Conservation (phyloP, 2,329 filamentous ascomycete genomes). For the Erysiphe pisi region DNA sequence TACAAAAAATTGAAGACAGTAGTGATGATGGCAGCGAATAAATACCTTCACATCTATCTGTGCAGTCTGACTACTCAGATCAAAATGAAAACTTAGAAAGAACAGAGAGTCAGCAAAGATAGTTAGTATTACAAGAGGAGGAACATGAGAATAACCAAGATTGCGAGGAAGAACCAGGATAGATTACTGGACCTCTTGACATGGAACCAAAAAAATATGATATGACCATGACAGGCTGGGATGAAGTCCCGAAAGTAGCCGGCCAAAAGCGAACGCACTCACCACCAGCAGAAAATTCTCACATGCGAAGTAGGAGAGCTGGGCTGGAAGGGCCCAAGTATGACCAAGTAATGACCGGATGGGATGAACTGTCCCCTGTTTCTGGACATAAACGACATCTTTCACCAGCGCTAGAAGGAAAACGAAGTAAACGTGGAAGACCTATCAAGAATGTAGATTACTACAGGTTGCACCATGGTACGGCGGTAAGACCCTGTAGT, state of each 20-base stretch:
- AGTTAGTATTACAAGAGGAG: neutral
- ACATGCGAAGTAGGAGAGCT: no score
- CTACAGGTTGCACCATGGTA: neutral
- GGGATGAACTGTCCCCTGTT: neutral
- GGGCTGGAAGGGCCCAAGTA: no score
- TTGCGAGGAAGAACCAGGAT: neutral
- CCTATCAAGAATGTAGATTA: neutral
- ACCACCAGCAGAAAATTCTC: neutral
- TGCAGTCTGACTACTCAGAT: neutral
- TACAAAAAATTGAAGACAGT: neutral
- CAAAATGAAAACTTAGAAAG: neutral
- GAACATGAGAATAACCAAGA: neutral
- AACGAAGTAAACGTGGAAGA: neutral
- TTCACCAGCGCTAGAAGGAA: neutral
- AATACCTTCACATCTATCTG: neutral
- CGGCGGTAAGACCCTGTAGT: neutral
- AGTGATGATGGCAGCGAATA: neutral
- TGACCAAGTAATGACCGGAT: no score
- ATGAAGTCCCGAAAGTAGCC: neutral
- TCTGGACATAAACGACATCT: neutral
- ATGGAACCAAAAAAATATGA: neutral
- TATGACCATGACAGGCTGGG: neutral
- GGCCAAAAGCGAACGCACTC: neutral
- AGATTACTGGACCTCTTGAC: neutral
- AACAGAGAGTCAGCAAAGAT: neutral